Percentiles rank a stretch among this genome's conserved stretches.
These are phyloP conservation scores for Neonectria sp. DNA, from an alignment of 2,329 filamentous ascomycete genomes.

Conservation along the genomic window DNA sequence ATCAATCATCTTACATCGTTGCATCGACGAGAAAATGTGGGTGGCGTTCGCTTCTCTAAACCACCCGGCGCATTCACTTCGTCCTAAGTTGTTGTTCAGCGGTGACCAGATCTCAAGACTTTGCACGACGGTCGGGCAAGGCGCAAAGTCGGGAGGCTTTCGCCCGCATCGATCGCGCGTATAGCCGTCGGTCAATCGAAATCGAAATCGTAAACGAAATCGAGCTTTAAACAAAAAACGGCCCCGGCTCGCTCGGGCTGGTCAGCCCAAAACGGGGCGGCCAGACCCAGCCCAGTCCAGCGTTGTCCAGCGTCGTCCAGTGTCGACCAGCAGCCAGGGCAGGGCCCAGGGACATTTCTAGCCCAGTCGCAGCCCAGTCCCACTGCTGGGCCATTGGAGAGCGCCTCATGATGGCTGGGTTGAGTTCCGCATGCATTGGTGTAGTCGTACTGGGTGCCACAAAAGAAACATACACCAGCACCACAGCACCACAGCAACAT, in stretches of 20 bases:
- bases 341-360: conserved; percentile 14
- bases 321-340: too few relatives aligned
- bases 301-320: conserved; percentile 2
- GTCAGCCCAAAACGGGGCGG: conserved; percentile 11
- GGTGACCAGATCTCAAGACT: not conserved
- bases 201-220: conserved; percentile 1
- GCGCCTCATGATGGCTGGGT: conserved; percentile 11
- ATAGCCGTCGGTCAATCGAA: conserved; percentile 18
- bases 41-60: conserved; percentile 11
- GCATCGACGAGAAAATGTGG: not conserved
- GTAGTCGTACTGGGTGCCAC: not conserved
- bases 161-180: conserved; percentile 24
- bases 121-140: conserved; percentile 1
- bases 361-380: conserved; percentile 15
- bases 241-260: conserved; percentile 1
- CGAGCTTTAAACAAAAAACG: conserved; percentile 19
- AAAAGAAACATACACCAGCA: not conserved
- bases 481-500: conserved; percentile 5
- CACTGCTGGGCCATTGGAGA: conserved; percentile 9
- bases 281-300: conserved; percentile 18
- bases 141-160: not conserved
- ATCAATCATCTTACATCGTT: not conserved
- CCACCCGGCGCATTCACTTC: not conserved
- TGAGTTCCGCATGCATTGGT: conserved; percentile 20
- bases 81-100: not conserved